Base-by-base conservation (phyloP, 1,139 yeast species). In the Taphrina wiesneri region DNA sequence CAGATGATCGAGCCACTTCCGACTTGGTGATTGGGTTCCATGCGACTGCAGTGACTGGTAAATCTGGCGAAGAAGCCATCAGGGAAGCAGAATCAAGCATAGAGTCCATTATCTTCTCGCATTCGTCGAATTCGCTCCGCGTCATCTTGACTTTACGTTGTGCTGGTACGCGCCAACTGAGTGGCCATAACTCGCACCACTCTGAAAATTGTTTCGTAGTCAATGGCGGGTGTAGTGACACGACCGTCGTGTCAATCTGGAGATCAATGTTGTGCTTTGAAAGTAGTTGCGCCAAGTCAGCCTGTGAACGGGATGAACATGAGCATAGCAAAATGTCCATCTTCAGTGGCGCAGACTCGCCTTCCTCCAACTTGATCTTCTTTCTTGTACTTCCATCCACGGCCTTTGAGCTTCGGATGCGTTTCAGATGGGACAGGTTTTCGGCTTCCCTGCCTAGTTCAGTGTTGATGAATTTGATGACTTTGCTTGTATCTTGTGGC, bases 31-130 rank as follows among this genome's bases (percentile, higher is more conserved):
- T 70, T 0, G 85, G 85, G 70, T 85, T 83, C 9, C 83, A 84
- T 62, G 85, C 79, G 4, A 81, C 71, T 0, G 85, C 80, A 1
- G 79, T 80, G 0, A 81, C 73, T 0, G 84, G 83, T 1, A 75
- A 62, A 34, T 73, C 70, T 3, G 41, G 41, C 17, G 64, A 39
- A 4, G 45, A 13, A 13, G 56, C 64, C 56, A 34, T 53, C 28
- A 53, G 45, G 17, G 56, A 30, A 2, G 64, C 64, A 2, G 56
- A 49, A 11, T 52, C 51, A 36, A 61, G 46, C 47, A 56, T 23
- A 3, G 61, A n/a, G n/a, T 51, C 52, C 63, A 62, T 65, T 43
- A 62, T 17, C 13, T 28, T 23, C 28, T 62, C 57, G 9, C 54
- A 62, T 4, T 61, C 56, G 13, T 30, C 62, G 15, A 65, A 19